A percentile compares a stretch with the other conserved stretches of the same genome.
Evolutionary conservation across 305 asterid genomes (phyloP).

Genomic region (Fraxinus sp.): DNA sequence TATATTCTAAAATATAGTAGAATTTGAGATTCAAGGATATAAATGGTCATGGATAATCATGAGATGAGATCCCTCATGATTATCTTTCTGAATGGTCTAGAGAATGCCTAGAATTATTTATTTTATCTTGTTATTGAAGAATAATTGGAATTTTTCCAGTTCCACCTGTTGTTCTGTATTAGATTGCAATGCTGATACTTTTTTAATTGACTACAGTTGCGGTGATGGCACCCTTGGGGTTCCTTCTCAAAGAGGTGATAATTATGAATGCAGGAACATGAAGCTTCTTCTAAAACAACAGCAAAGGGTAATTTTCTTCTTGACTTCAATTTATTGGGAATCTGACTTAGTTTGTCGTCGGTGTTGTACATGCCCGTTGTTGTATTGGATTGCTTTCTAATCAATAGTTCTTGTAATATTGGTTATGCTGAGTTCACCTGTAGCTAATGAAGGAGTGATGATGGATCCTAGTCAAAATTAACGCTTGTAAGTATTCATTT

Average conservation of each 20-base stretch:
- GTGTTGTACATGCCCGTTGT: background rate
- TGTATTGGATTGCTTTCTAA: background rate
- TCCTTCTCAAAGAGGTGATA: conserved; percentile 87
- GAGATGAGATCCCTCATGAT: background rate
- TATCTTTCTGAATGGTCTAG: background rate
- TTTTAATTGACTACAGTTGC: conserved; percentile 54
- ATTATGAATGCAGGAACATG: conserved; percentile 89
- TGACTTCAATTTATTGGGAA: too few species aligned
- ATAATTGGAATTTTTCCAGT: background rate
- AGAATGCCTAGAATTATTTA: conserved; percentile 1
- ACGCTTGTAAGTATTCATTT: conserved; percentile 19
- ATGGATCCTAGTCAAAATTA: conserved; percentile 12
- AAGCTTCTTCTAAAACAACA: conserved; percentile 94
- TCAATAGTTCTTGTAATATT: conserved; percentile 7
- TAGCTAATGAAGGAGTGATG: conserved; percentile 6
- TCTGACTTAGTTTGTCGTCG: too few species aligned
- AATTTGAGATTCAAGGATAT: conserved; percentile 18
- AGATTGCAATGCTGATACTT: background rate
- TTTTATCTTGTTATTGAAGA: conserved; percentile 1
- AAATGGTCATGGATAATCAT: conserved; percentile 4
- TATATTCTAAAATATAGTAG: conserved; percentile 14
- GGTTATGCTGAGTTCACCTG: conserved; percentile 3
- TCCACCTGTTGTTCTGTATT: background rate
- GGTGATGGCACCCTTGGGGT: conserved; percentile 89
- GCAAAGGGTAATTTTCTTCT: conserved; percentile 65